Conservation (phyloP, 768 basidiomycete species). For the Naganishia friedmannii region DNA sequence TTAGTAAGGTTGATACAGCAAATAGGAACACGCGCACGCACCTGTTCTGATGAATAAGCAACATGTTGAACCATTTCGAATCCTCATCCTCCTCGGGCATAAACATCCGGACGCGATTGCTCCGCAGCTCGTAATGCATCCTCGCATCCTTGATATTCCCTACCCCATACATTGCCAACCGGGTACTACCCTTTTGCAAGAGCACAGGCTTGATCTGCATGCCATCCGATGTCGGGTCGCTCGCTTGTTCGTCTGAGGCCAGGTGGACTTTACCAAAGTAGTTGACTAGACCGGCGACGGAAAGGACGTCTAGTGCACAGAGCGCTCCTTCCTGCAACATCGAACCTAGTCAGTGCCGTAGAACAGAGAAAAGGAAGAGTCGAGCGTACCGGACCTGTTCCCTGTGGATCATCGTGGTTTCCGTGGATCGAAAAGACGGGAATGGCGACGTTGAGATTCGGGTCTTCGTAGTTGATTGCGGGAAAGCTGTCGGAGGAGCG, state of each 20-base stretch:
- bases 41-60: slow-evolving; percentile 96
- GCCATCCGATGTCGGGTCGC: slow-evolving; percentile 57
- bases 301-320: slow-evolving; percentile 89
- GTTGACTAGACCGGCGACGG: slow-evolving; percentile 87
- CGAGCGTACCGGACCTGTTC: slow-evolving; percentile 73
- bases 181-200: slow-evolving; percentile 77
- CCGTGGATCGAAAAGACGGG: slow-evolving; percentile 99
- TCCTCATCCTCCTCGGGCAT: slow-evolving; percentile 81
- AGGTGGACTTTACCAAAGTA: slow-evolving; percentile 98
- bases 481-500: slow-evolving; percentile 66
- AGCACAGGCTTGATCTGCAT: slow-evolving; percentile 88
- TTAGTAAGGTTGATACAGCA: neutral
- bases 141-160: slow-evolving; percentile 95
- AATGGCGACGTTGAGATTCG: slow-evolving; percentile 89
- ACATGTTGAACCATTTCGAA: slow-evolving; percentile 79
- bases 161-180: slow-evolving; percentile 88
- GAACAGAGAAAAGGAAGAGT: slow-evolving; percentile 23
- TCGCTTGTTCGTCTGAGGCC: slow-evolving; percentile 63
- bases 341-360: neutral
- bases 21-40: slow-evolving; percentile 50
- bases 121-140: slow-evolving; percentile 92
- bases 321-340: slow-evolving; percentile 80
- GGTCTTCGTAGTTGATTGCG: slow-evolving; percentile 93
- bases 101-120: slow-evolving; percentile 92
- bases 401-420: slow-evolving; percentile 98